Evolutionary conservation across 768 basidiomycete genomes (phyloP), one percentile per base, ranked within the genome.

Genomic region (Lactarius vividus): DNA sequence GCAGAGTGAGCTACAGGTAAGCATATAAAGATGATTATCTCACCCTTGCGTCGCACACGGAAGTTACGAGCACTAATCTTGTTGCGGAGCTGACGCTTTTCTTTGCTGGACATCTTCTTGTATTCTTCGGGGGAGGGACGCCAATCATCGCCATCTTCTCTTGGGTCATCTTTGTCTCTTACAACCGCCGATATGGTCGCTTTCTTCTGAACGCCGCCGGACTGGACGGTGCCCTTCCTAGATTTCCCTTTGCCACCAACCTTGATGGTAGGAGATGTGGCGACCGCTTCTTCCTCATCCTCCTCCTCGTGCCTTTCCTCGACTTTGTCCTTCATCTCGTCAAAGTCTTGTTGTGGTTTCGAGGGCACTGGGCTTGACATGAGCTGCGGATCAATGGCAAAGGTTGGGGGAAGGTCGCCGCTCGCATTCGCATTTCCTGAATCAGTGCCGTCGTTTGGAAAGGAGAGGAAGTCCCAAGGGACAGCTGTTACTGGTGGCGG

Each of bases 51-150:
- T 33, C 96, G 80, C n/a, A 94, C 92, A 20, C 96, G 83, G 79
- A 98, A 98, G 75, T 96, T 97, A 64, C 96, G 80, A 1, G 96
- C 96, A 67, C 88, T 90, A 71, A 98, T 94, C 87, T 99, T 99
- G 81, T 99, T 99, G 59, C 96, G 77, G 44, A 98, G 79, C 75
- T 98, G 96, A 18, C 97, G 80, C 77, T 98, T 98, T 80, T 98
- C 96, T 79, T 97, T 98, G 72, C 88, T 89, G 4, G 87, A 87
- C 85, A 99, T 92, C 77, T 94, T 98, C 75, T 92, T 89, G 79
- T 98, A 97, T 69, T 95, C 94, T 71, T 97, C 96, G 0, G 94
- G 90, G 10, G 86, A 84, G 3, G 92, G 93, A 61, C 92, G 84
- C 90, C 92, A 93, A 69, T 94, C 90, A 56, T 88, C 89, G 10